A percentile compares a stretch with the other conserved stretches of the same genome.
These are phyloP conservation scores for Dryadomyces quercivorus DNA, from an alignment of 2,329 filamentous ascomycete genomes.

Conservation along the genomic window DNA sequence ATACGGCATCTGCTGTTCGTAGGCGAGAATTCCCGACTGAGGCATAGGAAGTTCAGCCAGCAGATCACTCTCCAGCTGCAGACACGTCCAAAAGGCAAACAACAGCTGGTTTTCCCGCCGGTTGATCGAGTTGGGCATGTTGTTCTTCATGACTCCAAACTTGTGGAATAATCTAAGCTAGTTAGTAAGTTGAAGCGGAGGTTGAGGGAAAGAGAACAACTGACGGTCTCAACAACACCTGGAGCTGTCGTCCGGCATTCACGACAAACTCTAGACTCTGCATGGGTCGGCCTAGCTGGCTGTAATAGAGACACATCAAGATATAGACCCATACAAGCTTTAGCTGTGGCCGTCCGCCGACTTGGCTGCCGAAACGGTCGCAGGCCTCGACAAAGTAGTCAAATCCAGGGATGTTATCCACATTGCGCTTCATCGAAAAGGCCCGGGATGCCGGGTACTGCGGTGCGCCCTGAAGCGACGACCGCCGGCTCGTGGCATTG, in stretches of 20 bases:
- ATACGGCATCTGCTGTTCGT: constrained; percentile 53
- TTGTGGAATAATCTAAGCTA: constrained; percentile 29
- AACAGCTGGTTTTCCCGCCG: constrained; percentile 51
- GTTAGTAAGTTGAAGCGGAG: background rate
- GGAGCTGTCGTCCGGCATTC: constrained; percentile 43
- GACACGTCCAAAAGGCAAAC: constrained; percentile 83
- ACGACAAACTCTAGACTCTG: constrained; percentile 63
- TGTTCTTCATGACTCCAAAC: constrained; percentile 27
- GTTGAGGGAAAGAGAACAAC: constrained; percentile 19
- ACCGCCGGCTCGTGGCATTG: constrained; percentile 33
- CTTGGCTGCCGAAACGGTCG: constrained; percentile 72
- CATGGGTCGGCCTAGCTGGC: constrained; percentile 73
- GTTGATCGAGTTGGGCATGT: constrained; percentile 23
- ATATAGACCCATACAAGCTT: constrained; percentile 77
- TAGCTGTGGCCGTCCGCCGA: constrained; percentile 60
- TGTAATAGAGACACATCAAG: constrained; percentile 77
- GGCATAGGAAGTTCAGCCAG: constrained; percentile 67
- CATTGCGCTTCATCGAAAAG: constrained; percentile 38
- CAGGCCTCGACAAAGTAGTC: constrained; percentile 81
- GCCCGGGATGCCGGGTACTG: constrained; percentile 1
- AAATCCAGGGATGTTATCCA: constrained; percentile 78
- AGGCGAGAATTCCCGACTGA: constrained; percentile 48
- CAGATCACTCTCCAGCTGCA: constrained; percentile 91
- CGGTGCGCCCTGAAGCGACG: constrained; percentile 33
- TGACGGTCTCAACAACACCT: constrained; percentile 66